Evolutionary conservation across 2,329 filamentous ascomycete species (phyloP).

Genomic region (Neopestalotiopsis sp.): DNA sequence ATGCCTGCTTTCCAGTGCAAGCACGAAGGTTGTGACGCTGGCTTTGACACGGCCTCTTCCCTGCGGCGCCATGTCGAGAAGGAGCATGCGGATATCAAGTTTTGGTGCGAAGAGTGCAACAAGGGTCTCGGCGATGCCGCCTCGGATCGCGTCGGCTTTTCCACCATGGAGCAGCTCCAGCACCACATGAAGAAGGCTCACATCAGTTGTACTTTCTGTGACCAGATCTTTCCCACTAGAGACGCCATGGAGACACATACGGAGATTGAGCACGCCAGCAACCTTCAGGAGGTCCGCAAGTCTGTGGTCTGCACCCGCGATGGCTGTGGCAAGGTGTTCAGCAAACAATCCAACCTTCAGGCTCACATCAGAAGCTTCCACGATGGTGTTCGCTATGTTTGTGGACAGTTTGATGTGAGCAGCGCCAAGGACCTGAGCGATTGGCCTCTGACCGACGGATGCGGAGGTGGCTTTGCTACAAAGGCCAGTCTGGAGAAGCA

Average conservation of each 20-base stretch:
- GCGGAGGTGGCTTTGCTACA: conserved; percentile 76
- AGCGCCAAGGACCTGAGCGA: conserved; percentile 60
- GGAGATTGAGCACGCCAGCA: conserved; percentile 75
- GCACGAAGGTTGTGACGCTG: conserved; percentile 63
- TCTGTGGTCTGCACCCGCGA: conserved; percentile 69
- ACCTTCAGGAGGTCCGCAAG: conserved; percentile 66
- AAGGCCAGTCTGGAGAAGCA: conserved; percentile 85
- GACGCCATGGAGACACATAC: conserved; percentile 77
- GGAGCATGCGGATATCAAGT: conserved; percentile 72
- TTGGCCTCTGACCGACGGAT: conserved; percentile 73
- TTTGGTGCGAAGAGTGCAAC: conserved; percentile 78
- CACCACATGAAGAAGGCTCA: conserved; percentile 77
- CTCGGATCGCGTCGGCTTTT: conserved; percentile 63
- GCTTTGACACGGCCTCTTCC: conserved; percentile 75
- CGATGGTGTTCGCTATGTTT: conserved; percentile 78
- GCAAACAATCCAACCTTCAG: conserved; percentile 81
- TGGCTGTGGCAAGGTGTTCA: conserved; percentile 79
- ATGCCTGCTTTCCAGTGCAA: conserved; percentile 75
- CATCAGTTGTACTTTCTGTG: conserved; percentile 77
- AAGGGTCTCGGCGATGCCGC: conserved; percentile 45
- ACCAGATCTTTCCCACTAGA: conserved; percentile 68
- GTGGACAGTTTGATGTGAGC: conserved; percentile 70
- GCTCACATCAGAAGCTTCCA: conserved; percentile 81
- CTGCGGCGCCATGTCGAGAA: conserved; percentile 74
- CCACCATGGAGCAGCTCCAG: conserved; percentile 73